Evolutionary conservation across 169 alveolate species (phyloP), one percentile per base, ranked within the genome.

Genomic region (Plasmodium knowlesi): DNA sequence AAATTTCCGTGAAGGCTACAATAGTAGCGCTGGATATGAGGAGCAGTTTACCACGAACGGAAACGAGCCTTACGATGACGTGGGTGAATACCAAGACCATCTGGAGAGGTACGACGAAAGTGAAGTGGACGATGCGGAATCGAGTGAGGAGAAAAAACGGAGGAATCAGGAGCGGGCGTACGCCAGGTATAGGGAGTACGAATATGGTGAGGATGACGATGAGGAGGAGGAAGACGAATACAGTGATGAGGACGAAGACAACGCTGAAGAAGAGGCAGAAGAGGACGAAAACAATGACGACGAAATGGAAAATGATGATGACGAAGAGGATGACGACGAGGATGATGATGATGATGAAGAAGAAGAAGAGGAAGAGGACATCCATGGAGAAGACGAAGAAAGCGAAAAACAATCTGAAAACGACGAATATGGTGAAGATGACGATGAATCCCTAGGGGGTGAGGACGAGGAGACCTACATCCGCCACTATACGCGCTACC

Each of bases 41-140:
- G n/a, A 67, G 14, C 30, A 67, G 5, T 67, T 28, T 9, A 67
- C 9, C 76, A 67, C 76, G 22, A 67, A 67, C 37, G 76, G 39
- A 67, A 28, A 67, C 5, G 76, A 22, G n/a, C 76, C n/a, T 25
- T 67, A 67, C 37, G 76, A 61, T 14, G 41, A 67, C 0, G 37
- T 67, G 76, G 9, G 37, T 25, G 76, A 67, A 67, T 67, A 67
- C 37, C 76, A 67, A 22, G 76, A n/a, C n/a, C 76, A 67, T 67
- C 76, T 67, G 76, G 76, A 67, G n/a, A 12, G 76, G 37, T 67
- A 67, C 76, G 39, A 67, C 76, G 76, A 67, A 67, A 67, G 76
- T 28, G 37, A 67, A 19, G 76, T 67, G 76, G n/a, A 16, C 41
- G 41, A 22, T 22, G 76, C 41, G 37, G 76, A 67, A 67, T 67